Evolutionary conservation across 371 early-diverging fungal genomes (phyloP).

Genomic region (Apophysomyces ossiformis): DNA sequence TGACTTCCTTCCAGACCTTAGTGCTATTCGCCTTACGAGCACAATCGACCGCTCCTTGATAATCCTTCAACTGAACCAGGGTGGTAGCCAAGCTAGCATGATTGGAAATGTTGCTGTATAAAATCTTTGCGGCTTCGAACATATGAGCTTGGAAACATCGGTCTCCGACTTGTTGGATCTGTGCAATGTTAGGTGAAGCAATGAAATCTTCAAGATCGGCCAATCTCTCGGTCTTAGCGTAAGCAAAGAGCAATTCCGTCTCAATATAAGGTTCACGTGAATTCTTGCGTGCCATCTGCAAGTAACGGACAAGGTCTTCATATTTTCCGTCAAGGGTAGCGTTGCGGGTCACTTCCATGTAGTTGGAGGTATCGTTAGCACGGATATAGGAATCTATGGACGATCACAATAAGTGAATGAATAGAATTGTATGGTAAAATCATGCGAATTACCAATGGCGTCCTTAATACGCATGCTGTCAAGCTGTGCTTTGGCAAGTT

Average conservation of each 20-base stretch:
- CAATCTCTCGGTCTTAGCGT: constrained; percentile 91
- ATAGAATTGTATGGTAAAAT: too few species aligned
- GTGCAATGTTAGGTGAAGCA: constrained; percentile 90
- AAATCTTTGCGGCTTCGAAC: constrained; percentile 94
- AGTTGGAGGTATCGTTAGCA: constrained; percentile 91
- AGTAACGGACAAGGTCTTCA: constrained; percentile 90
- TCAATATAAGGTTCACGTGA: constrained; percentile 93
- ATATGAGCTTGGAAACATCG: constrained; percentile 90
- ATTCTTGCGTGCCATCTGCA: constrained; percentile 93
- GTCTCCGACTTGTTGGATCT: constrained; percentile 91
- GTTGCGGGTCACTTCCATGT: constrained; percentile 84
- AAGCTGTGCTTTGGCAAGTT: constrained; percentile 93
- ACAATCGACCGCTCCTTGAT: constrained; percentile 96
- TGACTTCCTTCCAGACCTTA: constrained; percentile 97
- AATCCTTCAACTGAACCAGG: constrained; percentile 92
- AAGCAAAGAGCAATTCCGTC: constrained; percentile 92
- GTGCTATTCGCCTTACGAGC: constrained; percentile 97
- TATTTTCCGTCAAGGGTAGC: constrained; percentile 83
- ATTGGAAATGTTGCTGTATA: constrained; percentile 93
- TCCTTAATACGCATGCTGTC: constrained; percentile 89
- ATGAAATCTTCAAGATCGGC: constrained; percentile 94
- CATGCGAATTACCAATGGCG: constrained; percentile 66
- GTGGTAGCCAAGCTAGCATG: constrained; percentile 96
- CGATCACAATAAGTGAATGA: not conserved
- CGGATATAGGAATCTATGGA: constrained; percentile 87